A percentile compares a stretch with the other conserved stretches of the same genome.
Conservation (phyloP, 2,329 filamentous ascomycete genomes). For the Chrysoporthe austroafricana region DNA sequence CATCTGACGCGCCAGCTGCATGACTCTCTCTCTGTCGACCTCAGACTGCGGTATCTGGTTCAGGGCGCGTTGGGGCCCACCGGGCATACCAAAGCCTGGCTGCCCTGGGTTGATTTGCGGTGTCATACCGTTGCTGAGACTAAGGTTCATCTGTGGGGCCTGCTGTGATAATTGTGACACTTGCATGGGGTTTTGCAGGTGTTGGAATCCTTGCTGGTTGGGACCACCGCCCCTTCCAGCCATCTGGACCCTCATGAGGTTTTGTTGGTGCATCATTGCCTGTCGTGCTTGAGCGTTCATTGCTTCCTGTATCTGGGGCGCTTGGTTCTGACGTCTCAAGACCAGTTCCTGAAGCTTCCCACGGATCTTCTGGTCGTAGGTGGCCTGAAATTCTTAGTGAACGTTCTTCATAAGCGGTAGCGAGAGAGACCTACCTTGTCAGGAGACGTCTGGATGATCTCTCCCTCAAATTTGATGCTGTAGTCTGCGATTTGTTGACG, state of each 20-base stretch:
- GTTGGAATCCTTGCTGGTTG: conserved; percentile 59
- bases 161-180: conserved; percentile 56
- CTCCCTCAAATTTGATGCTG: conserved; percentile 53
- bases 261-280: conserved; percentile 27
- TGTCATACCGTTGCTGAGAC: conserved; percentile 46
- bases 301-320: conserved; percentile 53
- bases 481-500: conserved; percentile 43
- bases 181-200: conserved; percentile 64
- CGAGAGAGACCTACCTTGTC: conserved; percentile 49
- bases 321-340: conserved; percentile 55
- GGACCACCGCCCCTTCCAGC: conserved; percentile 51
- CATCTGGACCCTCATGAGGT: conserved; percentile 54
- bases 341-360: conserved; percentile 53
- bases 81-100: conserved; percentile 43
- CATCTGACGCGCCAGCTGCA: conserved; percentile 49
- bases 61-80: conserved; percentile 40
- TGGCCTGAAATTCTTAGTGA: conserved; percentile 43
- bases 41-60: conserved; percentile 46
- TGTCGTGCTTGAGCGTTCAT: conserved; percentile 40
- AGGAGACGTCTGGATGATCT: conserved; percentile 48
- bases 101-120: conserved; percentile 49
- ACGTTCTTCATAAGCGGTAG: neutral
- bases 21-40: conserved; percentile 50
- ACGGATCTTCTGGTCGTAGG: conserved; percentile 54
- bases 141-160: conserved; percentile 43